These are phyloP conservation scores for Populus simonii DNA, from an alignment of 345 rosid species.

Conservation along the genomic window DNA sequence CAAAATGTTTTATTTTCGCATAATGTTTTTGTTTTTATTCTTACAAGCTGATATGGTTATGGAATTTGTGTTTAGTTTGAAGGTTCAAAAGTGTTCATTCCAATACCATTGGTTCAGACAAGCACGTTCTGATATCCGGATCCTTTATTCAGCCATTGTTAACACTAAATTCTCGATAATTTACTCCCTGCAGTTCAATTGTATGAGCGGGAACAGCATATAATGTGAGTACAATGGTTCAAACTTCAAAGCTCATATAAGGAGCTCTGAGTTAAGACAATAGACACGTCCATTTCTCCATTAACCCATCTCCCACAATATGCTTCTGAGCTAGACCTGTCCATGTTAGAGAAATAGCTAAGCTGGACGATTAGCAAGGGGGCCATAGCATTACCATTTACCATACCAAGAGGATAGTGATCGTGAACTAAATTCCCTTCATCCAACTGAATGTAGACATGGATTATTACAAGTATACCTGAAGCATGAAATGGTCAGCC, in stretches of 20 bases:
- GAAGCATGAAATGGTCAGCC: background rate
- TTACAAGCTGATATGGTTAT: no score
- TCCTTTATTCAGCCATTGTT: background rate
- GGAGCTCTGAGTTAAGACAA: background rate
- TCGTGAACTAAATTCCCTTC: no score
- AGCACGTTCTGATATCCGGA: no score
- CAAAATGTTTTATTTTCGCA: no score
- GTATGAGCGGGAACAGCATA: background rate
- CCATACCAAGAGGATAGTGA: background rate
- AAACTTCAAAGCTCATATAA: background rate
- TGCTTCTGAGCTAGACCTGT: no score
- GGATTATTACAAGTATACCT: background rate
- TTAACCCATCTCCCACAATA: no score
- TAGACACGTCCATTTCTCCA: background rate
- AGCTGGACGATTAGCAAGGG: no score
- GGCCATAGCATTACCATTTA: no score
- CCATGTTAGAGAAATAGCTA: no score
- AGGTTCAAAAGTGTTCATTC: background rate
- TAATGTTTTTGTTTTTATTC: no score
- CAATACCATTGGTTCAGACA: background rate
- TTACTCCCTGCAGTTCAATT: background rate
- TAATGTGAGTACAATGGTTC: background rate
- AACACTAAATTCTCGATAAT: background rate
- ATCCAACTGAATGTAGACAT: background rate
- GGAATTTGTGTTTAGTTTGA: background rate